Conservation (phyloP, 441 rosid species). For the Pelargonium australe region DNA sequence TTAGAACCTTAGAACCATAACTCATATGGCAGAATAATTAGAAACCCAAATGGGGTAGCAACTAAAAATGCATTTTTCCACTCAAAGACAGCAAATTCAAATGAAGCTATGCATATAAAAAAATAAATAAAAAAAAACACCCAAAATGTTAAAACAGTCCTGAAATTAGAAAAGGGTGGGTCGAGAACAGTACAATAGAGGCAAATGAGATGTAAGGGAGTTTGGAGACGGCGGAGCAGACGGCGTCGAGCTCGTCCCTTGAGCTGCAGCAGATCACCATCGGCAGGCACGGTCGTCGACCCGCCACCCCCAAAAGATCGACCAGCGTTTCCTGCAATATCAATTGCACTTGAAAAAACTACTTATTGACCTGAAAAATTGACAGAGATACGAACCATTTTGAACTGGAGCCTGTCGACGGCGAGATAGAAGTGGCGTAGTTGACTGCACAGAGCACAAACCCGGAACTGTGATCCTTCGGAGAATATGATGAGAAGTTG, state of each 20-base stretch:
- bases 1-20: neutral
- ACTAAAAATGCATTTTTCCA: neutral
- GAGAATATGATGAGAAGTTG: constrained; percentile 1
- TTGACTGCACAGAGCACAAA: constrained; percentile 32
- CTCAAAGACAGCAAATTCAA: too few relatives aligned
- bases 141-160: neutral
- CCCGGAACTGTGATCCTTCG: neutral
- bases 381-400: constrained; percentile 41
- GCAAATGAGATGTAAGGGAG: constrained; percentile 62
- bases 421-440: constrained; percentile 73
- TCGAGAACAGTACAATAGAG: constrained; percentile 39
- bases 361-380: neutral
- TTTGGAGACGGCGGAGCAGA: constrained; percentile 59
- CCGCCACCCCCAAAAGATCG: constrained; percentile 55
- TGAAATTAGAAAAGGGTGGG: neutral
- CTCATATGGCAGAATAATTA: neutral
- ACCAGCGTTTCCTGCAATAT: constrained; percentile 61
- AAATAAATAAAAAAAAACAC: neutral
- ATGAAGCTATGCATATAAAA: neutral
- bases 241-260: constrained; percentile 80
- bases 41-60: neutral
- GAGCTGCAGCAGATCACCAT: constrained; percentile 78
- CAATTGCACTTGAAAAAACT: neutral
- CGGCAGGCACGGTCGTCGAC: constrained; percentile 62
- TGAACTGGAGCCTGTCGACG: constrained; percentile 73